Base-by-base conservation (phyloP, 2,329 filamentous ascomycete genomes). In the Xylariaceae sp. region DNA sequence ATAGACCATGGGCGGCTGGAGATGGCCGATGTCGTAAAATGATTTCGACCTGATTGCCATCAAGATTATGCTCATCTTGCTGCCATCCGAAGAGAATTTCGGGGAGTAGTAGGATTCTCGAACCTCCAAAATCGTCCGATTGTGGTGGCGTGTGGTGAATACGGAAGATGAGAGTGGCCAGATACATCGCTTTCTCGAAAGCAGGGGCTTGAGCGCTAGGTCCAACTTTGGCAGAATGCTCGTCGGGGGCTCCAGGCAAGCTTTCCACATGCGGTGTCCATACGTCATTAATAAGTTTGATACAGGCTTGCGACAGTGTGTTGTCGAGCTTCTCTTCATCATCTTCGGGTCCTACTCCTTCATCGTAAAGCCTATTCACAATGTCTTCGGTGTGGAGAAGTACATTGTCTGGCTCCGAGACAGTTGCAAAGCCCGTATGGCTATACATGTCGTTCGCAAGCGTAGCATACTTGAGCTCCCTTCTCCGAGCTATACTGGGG, bases 81-180 rank as follows among this genome's bases (percentile, higher is more conserved):
- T 96, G 78, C 93, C 93, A 97, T 64, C 89, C 82, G 57, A 97
- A 85, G 11, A 97, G 76, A 13, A 92, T 81, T 66, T 88, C 86
- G 1, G 93, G 91, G 15, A 95, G 76, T 0, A 89, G 81, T 2
- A 78, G 77, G 30, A 51, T 57, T 39, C 45, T 66, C 52, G 76
- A 74, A 26, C 71, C 72, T 7, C 73, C 69, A 26, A 71, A 72
- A 9, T 64, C 67, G 18, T 74, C 66, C 30, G 62, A 70, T 13
- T 73, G 65, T 54, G 77, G 77, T 11, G 81, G 75, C 8, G 80
- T 81, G 71, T 96, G 91, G 63, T 92, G 88, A 50, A 97, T 82
- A 57, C 85, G 85, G 30, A 97, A 80, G 30, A 95, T 79, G 20
- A 97, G 77, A 24, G 85, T 85, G 13, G 88, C 87, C n/a, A 97